phyloP scores from a whole-genome alignment of 192 early-diverging fungal genomes.

The Backusella mclennaniae region DNA sequence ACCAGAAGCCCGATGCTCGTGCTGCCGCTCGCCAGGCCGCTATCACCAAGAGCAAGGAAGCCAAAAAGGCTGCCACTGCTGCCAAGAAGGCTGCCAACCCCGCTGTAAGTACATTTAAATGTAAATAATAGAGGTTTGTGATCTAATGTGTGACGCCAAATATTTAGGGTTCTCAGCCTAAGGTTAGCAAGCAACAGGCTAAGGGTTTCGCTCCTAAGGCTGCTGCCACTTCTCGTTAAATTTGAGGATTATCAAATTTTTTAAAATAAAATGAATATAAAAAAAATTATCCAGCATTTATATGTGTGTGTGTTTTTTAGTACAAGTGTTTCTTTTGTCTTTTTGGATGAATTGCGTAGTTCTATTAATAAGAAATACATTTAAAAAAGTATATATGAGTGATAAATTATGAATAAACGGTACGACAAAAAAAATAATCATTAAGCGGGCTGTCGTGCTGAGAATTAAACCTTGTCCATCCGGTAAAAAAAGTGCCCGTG shows the following conservation, averaged over 20 bases:
- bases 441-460: neutral
- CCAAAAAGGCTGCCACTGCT: constrained; percentile 85
- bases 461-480: constrained; percentile 5
- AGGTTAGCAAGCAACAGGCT: constrained; percentile 79
- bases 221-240: constrained; percentile 82
- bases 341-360: neutral
- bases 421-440: neutral
- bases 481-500: neutral
- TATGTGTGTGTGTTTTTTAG: neutral
- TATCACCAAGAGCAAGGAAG: constrained; percentile 85
- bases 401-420: neutral
- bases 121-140: neutral
- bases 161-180: constrained; percentile 39
- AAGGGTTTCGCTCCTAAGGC: constrained; percentile 82
- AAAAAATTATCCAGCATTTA: neutral
- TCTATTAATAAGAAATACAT: no score
- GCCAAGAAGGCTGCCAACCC: constrained; percentile 75
- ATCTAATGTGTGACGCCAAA: neutral
- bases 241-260: neutral
- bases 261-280: constrained; percentile 10
- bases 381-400: neutral
- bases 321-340: neutral
- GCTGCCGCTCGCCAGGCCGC: constrained; percentile 86
- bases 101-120: constrained; percentile 18
- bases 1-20: constrained; percentile 95